Conservation (phyloP, 176 grass and related monocot genomes). For the sorghum (Sorghum bicolor) region Sorghum_bicolor_NCBIv3 NC_012879.2:8899501-8900000, state of each 20-base stretch:
- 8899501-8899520: neutral
- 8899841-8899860: neutral
- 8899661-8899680: neutral
- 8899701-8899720: neutral
- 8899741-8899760: constrained; percentile 10
- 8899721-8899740: constrained; percentile 16
- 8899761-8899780: neutral
- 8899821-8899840: neutral
- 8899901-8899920: neutral
- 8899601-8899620: neutral
- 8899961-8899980: neutral
- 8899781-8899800: constrained; percentile 8
- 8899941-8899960: constrained; percentile 3
- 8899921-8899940: neutral
- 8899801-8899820: neutral
- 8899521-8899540: constrained; percentile 18
- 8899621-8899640: neutral
- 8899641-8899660: neutral
- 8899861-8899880: neutral
- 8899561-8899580: neutral
- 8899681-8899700: neutral
- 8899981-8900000: neutral
- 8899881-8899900: constrained; percentile 9
- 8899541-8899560: neutral
- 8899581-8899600: neutral